Conservation (phyloP, 2,329 filamentous ascomycete species). For the Colletotrichum abscissum region DNA sequence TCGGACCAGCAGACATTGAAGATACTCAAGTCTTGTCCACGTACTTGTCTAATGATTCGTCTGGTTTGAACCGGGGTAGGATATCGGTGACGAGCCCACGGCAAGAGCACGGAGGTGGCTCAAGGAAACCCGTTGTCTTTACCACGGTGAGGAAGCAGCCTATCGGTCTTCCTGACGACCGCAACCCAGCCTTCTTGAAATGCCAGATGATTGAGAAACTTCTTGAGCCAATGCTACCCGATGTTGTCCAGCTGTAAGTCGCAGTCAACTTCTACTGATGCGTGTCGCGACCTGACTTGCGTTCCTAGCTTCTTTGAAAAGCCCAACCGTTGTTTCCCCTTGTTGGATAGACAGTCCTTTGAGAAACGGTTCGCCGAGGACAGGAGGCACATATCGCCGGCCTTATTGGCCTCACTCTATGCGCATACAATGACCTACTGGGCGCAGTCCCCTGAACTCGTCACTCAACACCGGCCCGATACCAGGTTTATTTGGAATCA, state of each 20-base stretch:
- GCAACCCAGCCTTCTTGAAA: conserved; percentile 55
- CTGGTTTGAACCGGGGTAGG: conserved; percentile 12
- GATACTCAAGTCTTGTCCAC: conserved; percentile 71
- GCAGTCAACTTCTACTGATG: too few species aligned
- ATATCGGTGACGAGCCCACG: conserved; percentile 28
- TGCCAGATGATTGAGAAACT: conserved; percentile 69
- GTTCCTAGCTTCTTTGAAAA: conserved; percentile 61
- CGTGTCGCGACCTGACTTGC: not conserved
- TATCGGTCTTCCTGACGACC: conserved; percentile 51
- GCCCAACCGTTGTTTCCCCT: conserved; percentile 70
- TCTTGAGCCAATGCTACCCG: conserved; percentile 63
- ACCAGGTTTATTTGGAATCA: conserved; percentile 72
- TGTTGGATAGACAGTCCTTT: conserved; percentile 67
- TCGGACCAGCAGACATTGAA: conserved; percentile 68
- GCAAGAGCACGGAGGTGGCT: conserved; percentile 11
- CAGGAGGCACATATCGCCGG: conserved; percentile 63
- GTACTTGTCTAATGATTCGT: conserved; percentile 31
- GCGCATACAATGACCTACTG: conserved; percentile 69
- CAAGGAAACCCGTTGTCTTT: conserved; percentile 54
- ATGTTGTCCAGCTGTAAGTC: conserved; percentile 60
- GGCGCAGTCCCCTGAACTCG: conserved; percentile 58
- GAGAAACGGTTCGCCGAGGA: conserved; percentile 56
- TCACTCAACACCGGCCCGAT: conserved; percentile 63
- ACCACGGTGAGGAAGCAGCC: conserved; percentile 59
- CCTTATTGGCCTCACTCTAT: conserved; percentile 67